phyloP scores from a whole-genome alignment of 2,329 filamentous ascomycete genomes.

The Trichoderma harzianum region DNA sequence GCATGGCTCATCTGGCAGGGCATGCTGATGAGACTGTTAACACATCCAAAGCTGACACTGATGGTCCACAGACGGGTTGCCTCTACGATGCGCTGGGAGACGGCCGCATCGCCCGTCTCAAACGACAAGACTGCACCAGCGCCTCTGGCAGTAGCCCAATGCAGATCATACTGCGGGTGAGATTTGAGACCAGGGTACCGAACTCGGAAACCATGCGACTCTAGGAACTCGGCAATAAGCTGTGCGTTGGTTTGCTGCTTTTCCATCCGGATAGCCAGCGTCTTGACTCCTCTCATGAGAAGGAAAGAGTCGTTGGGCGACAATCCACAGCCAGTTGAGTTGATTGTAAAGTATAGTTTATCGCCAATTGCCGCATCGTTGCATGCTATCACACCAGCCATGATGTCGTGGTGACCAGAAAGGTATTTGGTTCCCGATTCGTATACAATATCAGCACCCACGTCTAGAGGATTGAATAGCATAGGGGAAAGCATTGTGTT shows the following conservation, averaged over 20 bases:
- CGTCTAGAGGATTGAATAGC: conserved; percentile 86
- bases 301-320: conserved; percentile 96
- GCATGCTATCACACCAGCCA: conserved; percentile 93
- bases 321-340: conserved; percentile 89
- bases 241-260: conserved; percentile 94
- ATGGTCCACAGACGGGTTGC: conserved; percentile 90
- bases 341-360: conserved; percentile 94
- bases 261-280: conserved; percentile 95
- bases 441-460: conserved; percentile 94
- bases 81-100: conserved; percentile 93
- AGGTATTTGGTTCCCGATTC: conserved; percentile 98
- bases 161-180: conserved; percentile 93
- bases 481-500: conserved; percentile 99
- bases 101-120: conserved; percentile 79
- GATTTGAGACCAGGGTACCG: conserved; percentile 91
- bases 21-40: conserved; percentile 99
- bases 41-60: conserved; percentile 94
- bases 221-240: conserved; percentile 86
- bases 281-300: conserved; percentile 93
- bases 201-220: conserved; percentile 87
- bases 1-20: conserved; percentile 99
- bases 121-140: conserved; percentile 94
- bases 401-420: conserved; percentile 96
- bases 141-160: conserved; percentile 92
- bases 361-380: conserved; percentile 81